Base-by-base conservation (phyloP, 2,329 filamentous ascomycete genomes). In the Apiospora hydei region DNA sequence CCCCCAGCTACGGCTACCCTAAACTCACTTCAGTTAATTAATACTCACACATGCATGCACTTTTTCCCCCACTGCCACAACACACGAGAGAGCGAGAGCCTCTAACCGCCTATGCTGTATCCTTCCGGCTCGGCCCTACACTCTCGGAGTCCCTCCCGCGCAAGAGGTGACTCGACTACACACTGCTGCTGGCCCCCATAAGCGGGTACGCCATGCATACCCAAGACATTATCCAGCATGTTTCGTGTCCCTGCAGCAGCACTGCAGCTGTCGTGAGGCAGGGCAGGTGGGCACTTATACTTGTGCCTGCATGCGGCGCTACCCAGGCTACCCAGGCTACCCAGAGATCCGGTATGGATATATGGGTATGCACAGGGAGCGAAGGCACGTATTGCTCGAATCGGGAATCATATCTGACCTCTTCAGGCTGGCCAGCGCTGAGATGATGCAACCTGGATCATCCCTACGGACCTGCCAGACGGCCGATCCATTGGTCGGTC, bases 401-500 rank as follows among this genome's bases (percentile, higher is more conserved):
- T 68, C 66, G 66, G 66, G 44, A 1, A 68, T 68, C 30, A 47
- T 47, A 34, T 47, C 66, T 47, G 26, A n/a, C 41, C 30, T 4
- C 13, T 10, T 68, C 16, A 14, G n/a, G 64, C 26, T 46, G 43
- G 21, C 14, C 6, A 67, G 16, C 41, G 44, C 43, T 6, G 21
- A 21, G 30, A 21, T 18, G 21, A n/a, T 26, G n/a, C 24, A 46
- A 26, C 64, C 41, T 67, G 64, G 41, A 44, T 47, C 41, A 46
- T 68, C 66, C 66, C 46, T 46, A 68, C 41, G 1, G n/a, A 68
- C 3, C 66, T 30, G 66, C 41, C 30, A 34, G n/a, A 68, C 26
- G 13, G 16, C 18, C 53, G 41, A 30, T 68, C 66, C 24, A 68
- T 68, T 68, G 66, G 66, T 47, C 66, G 66, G 66, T 47, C 66